A percentile compares a stretch with the other conserved stretches of the same genome.
These are phyloP conservation scores for Epicoccum sorghinum DNA, from an alignment of 2,329 filamentous ascomycete genomes.

Conservation along the genomic window DNA sequence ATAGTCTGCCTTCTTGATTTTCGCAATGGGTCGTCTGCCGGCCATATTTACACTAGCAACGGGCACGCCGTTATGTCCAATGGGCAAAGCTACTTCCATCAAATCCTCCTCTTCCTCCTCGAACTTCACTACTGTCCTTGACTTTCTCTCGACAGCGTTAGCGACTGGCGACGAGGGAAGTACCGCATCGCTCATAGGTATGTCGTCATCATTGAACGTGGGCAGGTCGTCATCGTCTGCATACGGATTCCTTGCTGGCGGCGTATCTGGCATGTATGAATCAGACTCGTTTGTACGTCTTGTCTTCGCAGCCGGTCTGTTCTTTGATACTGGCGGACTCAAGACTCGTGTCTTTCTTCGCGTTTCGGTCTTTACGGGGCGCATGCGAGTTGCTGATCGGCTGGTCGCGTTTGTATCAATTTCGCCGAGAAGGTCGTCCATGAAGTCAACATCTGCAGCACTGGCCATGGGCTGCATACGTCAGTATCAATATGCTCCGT, in stretches of 20 bases:
- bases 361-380: constrained; percentile 73
- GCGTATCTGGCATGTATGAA: constrained; percentile 53
- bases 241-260: constrained; percentile 46
- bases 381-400: constrained; percentile 60
- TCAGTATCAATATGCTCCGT: constrained; percentile 23
- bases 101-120: constrained; percentile 77
- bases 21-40: constrained; percentile 78
- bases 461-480: constrained; percentile 70
- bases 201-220: constrained; percentile 65
- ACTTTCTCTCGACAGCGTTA: constrained; percentile 77
- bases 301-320: constrained; percentile 31
- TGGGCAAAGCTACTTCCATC: constrained; percentile 83
- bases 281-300: constrained; percentile 43
- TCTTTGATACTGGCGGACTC: constrained; percentile 71
- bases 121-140: constrained; percentile 59
- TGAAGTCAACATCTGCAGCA: constrained; percentile 86
- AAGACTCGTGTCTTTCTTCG: constrained; percentile 80
- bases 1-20: constrained; percentile 68
- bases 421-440: constrained; percentile 82
- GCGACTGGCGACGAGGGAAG: constrained; percentile 84
- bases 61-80: constrained; percentile 67
- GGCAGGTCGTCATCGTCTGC: constrained; percentile 64
- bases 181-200: constrained; percentile 82
- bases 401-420: constrained; percentile 78
- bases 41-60: constrained; percentile 81